Evolutionary conservation across 2,329 filamentous ascomycete species (phyloP).

Genomic region (Stylonectria norvegica): DNA sequence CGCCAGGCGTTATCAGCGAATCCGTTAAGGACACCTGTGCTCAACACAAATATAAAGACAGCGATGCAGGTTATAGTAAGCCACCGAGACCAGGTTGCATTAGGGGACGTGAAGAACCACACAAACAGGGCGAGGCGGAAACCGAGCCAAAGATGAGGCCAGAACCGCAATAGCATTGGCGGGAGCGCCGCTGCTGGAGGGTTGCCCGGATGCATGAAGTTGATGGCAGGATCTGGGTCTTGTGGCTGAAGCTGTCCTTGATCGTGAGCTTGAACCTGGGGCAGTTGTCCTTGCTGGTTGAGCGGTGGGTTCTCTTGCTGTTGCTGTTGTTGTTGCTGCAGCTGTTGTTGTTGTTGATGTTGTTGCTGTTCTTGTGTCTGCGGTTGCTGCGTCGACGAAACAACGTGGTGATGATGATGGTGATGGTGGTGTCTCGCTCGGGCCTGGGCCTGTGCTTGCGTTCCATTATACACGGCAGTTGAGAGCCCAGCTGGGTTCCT

Average conservation of each 20-base stretch:
- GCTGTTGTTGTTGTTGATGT: conserved; percentile 10
- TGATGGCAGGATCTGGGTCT: conserved; percentile 20
- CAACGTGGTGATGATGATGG: conserved; percentile 21
- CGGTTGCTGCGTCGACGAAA: conserved; percentile 12
- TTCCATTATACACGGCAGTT: too few relatives aligned
- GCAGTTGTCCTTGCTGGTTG: conserved; percentile 16
- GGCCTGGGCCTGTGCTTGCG: conserved; percentile 18
- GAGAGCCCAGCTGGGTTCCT: conserved; percentile 17
- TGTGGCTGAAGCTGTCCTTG: conserved; percentile 19
- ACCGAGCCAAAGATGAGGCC: conserved; percentile 61
- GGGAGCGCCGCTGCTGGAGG: conserved; percentile 34
- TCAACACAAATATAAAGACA: conserved; percentile 54
- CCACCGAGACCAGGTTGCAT: conserved; percentile 58
- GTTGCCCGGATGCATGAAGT: conserved; percentile 37
- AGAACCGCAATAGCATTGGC: conserved; percentile 38
- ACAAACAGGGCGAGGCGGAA: conserved; percentile 57
- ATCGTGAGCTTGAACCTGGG: background rate
- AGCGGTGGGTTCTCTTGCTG: conserved; percentile 18
- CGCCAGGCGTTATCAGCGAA: conserved; percentile 53
- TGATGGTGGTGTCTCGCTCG: conserved; percentile 24
- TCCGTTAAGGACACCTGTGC: conserved; percentile 57
- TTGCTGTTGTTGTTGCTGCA: conserved; percentile 19
- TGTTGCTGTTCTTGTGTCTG: conserved; percentile 5
- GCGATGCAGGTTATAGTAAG: conserved; percentile 53
- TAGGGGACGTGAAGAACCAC: conserved; percentile 61